Percentiles rank a stretch among this genome's conserved stretches.
phyloP scores from a whole-genome alignment of 257 asterid species.

The Primulina tabacum region DNA sequence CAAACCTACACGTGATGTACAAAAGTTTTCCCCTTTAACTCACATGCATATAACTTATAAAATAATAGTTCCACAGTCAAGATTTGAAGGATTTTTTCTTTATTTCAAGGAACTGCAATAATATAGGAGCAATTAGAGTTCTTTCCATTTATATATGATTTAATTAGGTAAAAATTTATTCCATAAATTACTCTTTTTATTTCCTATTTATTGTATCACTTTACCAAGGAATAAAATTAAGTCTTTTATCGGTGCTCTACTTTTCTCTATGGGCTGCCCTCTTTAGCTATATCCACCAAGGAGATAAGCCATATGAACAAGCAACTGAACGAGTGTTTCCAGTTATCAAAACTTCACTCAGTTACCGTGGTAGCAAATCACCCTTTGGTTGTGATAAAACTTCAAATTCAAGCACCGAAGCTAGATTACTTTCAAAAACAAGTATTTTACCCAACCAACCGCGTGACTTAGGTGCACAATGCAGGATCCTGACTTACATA shows the following conservation, averaged over 20 bases:
- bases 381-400: not conserved
- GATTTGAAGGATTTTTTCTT: too few species aligned
- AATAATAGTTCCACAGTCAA: too few species aligned
- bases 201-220: too few species aligned
- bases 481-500: not conserved
- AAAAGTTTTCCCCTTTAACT: not conserved
- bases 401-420: not conserved
- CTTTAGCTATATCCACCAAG: not conserved
- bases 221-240: too few species aligned
- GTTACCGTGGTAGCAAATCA: constrained; percentile 1
- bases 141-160: too few species aligned
- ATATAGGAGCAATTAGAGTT: too few species aligned
- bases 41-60: not conserved
- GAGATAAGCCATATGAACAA: not conserved
- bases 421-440: not conserved
- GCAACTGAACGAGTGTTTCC: not conserved
- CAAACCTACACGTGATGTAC: not conserved
- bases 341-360: not conserved
- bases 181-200: too few species aligned
- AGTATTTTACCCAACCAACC: not conserved
- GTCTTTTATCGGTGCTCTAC: too few species aligned
- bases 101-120: too few species aligned
- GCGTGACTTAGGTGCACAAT: not conserved
- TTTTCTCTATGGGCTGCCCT: too few species aligned
- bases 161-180: too few species aligned